Evolutionary conservation across 345 rosid species (phyloP), one percentile per base, ranked within the genome.

Genomic region (Arabidopsis arenosa): DNA sequence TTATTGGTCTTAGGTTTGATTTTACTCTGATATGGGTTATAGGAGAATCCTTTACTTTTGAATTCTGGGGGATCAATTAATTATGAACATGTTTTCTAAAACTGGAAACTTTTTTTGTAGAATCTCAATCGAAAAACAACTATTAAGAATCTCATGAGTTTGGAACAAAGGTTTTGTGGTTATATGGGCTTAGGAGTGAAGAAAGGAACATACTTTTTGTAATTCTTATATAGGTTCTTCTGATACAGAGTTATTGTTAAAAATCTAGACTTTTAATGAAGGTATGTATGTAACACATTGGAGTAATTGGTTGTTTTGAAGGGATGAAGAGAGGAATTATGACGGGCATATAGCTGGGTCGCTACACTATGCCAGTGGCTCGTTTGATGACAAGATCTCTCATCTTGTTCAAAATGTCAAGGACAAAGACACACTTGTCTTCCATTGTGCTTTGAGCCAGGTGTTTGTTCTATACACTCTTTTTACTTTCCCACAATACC

Each of bases 391-490:
- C 52, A 89, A 75, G 88, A 90, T 94, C 80, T 66, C 97, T 74
- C 78, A 88, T 83, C 90, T 94, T 49, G 71, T 92, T 67, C 93
- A 86, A 45, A 81, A 87, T 30, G 90, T 90, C 59, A 84, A 86
- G 72, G 96, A 92, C 39, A 94, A 92, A 84, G 97, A 94, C 75
- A 94, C 98, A 60, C 90, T 94, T 66, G 96, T 94, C 68, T 94
- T 94, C 77, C 97, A 94, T 63, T 94, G 98, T 78, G 96, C 98
- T 78, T 68, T 94, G 67, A 94, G 98, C 88, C 96, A 94, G 97
- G 97, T 94, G 56, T 59, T 37, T 65, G 12, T 44, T 32, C 2
- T 23, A 23, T 32, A 4, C 66, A 33, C 30, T 6, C 17, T 58
- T 28, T 63, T 30, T 51, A 18, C 28, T 21, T 32, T 11, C 17